Evolutionary conservation across 257 asterid species (phyloP).

Genomic region (Haberlea rhodopensis): DNA sequence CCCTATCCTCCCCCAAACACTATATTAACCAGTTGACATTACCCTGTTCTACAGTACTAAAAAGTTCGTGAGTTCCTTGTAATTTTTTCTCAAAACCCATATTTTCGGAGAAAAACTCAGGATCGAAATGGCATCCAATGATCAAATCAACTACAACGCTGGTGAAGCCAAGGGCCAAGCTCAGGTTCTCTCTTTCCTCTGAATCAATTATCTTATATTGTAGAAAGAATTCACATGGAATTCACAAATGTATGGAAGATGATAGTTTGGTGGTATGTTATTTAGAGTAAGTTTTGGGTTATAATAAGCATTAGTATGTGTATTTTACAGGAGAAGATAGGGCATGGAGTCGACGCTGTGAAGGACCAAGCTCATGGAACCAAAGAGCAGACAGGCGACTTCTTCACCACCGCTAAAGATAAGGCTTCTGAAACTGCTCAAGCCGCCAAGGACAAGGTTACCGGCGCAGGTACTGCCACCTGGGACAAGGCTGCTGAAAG

Average conservation of each 20-base stretch:
- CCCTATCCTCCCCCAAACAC: not conserved
- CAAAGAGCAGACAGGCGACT: slow-evolving; percentile 36
- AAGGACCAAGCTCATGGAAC: slow-evolving; percentile 53
- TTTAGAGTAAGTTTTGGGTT: too few relatives aligned
- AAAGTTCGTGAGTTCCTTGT: too few relatives aligned
- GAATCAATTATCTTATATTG: too few relatives aligned
- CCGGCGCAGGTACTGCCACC: slow-evolving; percentile 18
- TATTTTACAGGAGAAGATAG: slow-evolving; percentile 55
- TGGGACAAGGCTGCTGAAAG: slow-evolving; percentile 35
- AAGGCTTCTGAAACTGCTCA: slow-evolving; percentile 23
- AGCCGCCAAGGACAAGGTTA: slow-evolving; percentile 26
- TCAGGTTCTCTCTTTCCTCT: slow-evolving; percentile 60
- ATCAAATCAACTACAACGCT: slow-evolving; percentile 48
- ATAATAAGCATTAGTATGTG: not conserved
- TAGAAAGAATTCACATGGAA: too few relatives aligned
- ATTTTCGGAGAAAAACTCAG: too few relatives aligned
- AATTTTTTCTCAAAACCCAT: not conserved
- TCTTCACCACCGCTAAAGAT: slow-evolving; percentile 18
- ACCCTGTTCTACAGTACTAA: not conserved
- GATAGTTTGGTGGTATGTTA: too few relatives aligned
- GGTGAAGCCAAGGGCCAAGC: slow-evolving; percentile 87
- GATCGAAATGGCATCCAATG: slow-evolving; percentile 55
- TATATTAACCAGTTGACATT: slow-evolving; percentile 5
- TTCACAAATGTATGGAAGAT: too few relatives aligned
- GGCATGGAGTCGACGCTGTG: slow-evolving; percentile 42